Conservation (phyloP, 2,329 filamentous ascomycete species). For the Eurotiales sp. region DNA sequence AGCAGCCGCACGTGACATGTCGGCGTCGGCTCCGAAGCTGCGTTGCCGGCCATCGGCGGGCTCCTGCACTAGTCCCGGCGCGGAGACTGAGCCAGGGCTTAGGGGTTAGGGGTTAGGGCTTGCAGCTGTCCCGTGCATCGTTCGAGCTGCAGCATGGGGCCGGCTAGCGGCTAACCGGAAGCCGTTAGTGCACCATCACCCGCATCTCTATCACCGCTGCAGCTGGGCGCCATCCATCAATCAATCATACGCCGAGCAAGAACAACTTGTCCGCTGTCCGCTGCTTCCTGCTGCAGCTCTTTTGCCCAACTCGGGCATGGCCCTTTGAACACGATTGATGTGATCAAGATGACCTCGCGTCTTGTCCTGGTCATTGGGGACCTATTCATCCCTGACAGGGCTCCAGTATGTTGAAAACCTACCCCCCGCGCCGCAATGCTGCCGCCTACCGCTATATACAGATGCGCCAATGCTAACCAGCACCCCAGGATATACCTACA, state of each 20-base stretch:
- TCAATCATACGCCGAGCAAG: too few relatives aligned
- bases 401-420: conserved; percentile 55
- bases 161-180: too few relatives aligned
- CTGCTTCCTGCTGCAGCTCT: neutral
- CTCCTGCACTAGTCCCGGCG: neutral
- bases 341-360: conserved; percentile 66
- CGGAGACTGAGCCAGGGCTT: too few relatives aligned
- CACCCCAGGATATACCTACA: conserved; percentile 67
- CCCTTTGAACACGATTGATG: conserved; percentile 23
- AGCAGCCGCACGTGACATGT: too few relatives aligned
- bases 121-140: neutral
- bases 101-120: conserved; percentile 1
- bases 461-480: conserved; percentile 15
- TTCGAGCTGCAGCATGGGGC: too few relatives aligned
- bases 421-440: conserved; percentile 9
- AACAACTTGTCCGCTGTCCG: too few relatives aligned
- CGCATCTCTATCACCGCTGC: too few relatives aligned
- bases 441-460: conserved; percentile 8
- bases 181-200: too few relatives aligned
- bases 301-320: conserved; percentile 21
- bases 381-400: conserved; percentile 88
- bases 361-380: conserved; percentile 89
- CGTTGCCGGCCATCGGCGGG: conserved; percentile 8
- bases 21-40: conserved; percentile 1
- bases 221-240: neutral